Percentiles rank a stretch among this genome's conserved stretches.
phyloP scores from a whole-genome alignment of 495 filamentous ascomycete species.

The Halenospora varia region DNA sequence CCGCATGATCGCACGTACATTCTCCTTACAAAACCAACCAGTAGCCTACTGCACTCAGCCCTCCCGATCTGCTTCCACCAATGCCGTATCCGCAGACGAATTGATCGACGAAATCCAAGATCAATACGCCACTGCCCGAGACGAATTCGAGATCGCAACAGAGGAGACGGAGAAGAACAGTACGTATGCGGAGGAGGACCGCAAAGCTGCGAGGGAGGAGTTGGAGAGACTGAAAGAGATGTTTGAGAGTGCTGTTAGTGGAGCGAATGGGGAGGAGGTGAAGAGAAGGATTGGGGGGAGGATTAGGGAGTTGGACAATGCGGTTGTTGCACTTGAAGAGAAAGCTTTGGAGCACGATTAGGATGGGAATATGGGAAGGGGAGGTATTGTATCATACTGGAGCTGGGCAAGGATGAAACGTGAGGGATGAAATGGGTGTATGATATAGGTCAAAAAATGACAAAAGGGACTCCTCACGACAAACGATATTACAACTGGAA shows the following conservation, averaged over 20 bases:
- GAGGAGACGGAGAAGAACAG: slow-evolving; percentile 53
- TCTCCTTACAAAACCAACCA: too few species aligned
- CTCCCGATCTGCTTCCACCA: background rate
- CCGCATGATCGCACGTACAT: too few species aligned
- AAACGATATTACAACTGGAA: background rate
- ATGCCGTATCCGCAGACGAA: slow-evolving; percentile 36
- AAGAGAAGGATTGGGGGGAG: slow-evolving; percentile 42
- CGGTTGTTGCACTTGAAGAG: slow-evolving; percentile 45
- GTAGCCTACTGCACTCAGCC: background rate
- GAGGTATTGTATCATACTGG: background rate
- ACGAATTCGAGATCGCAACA: slow-evolving; percentile 53
- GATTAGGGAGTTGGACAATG: slow-evolving; percentile 51
- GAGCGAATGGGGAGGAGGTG: slow-evolving; percentile 42
- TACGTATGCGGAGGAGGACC: slow-evolving; percentile 48
- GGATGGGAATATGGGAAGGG: background rate
- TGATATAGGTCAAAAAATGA: background rate
- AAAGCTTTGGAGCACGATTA: slow-evolving; percentile 29
- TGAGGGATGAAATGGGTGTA: background rate
- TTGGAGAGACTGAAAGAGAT: slow-evolving; percentile 43
- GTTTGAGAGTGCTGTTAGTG: slow-evolving; percentile 37
- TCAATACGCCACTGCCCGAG: slow-evolving; percentile 42
- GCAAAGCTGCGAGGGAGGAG: slow-evolving; percentile 48
- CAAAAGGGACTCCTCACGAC: too few species aligned
- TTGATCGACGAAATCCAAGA: slow-evolving; percentile 42
- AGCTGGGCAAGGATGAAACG: background rate